Base-by-base conservation (phyloP, 352 stramenopile species). In the Phytophthora tentaculata region DNA sequence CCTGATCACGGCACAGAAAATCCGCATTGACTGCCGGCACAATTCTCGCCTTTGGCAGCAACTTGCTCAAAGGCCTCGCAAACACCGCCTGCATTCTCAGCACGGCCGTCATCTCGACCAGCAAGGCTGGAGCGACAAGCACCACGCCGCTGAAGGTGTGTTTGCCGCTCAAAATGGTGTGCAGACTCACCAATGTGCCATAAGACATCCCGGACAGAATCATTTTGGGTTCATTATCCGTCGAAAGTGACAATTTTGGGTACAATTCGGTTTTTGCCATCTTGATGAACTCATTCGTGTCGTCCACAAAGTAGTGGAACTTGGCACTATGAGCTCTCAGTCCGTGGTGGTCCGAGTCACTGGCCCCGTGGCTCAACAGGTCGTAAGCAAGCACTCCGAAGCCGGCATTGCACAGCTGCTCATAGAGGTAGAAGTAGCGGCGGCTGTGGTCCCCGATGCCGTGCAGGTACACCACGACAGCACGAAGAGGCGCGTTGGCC, bases 171-270 rank as follows among this genome's bases (percentile, higher is more conserved):
- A 90, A 71, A 35, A 86, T 69, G 16, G 79, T 86, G 65, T 89
- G 79, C 17, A 88, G 49, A 45, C 79, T 78, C 32, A 92, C 81
- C 29, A 92, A 71, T 16, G 67, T 80, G 35, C 84, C 84, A 55
- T 84, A 92, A 10, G 78, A 88, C 66, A 90, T 89, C 43, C 84
- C 84, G 47, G 84, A 79, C 48, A 92, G 66, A 32, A 86, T 61
- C 5, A 90, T 56, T 59, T 81, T 80, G 56, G 71, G 68, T 51
- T 67, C 41, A 47, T 17, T 57, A 45, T 47, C 51, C 5, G 20
- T 19, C 0, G 19, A 8, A 20, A 66, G 8, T 32, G 35, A 16
- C 53, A 76, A 51, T 41, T 69, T 35, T 16, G 73, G 63, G 19
- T 82, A 67, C 28, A 86, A 20, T 14, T 74, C 23, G n/a, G 63